A percentile compares a stretch with the other conserved stretches of the same genome.
Conservation (phyloP, 2,329 filamentous ascomycete species). For the Shiraia sp. region DNA sequence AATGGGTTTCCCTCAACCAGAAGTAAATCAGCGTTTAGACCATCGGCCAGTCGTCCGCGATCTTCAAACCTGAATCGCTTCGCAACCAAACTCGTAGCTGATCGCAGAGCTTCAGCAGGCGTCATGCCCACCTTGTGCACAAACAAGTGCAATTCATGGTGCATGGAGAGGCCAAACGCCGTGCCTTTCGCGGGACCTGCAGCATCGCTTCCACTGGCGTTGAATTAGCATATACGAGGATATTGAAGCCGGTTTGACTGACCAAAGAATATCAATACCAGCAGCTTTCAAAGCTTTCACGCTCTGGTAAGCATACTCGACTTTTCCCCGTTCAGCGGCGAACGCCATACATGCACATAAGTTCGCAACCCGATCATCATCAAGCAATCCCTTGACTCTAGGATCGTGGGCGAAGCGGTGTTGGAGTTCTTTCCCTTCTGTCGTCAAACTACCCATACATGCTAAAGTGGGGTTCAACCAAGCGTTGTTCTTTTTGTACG, state of each 20-base stretch:
- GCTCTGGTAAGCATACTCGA: constrained; percentile 48
- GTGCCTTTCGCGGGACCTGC: constrained; percentile 50
- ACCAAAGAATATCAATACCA: constrained; percentile 50
- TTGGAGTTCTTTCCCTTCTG: constrained; percentile 45
- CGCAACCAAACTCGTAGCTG: constrained; percentile 48
- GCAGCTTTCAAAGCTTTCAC: constrained; percentile 45
- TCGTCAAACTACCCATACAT: constrained; percentile 46
- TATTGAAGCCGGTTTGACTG: no score
- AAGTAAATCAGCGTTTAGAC: constrained; percentile 49
- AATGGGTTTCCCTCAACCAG: constrained; percentile 51
- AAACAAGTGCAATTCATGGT: constrained; percentile 49
- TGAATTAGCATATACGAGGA: constrained; percentile 9
- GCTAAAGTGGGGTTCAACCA: constrained; percentile 51
- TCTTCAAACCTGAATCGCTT: constrained; percentile 48
- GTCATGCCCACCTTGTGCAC: constrained; percentile 50
- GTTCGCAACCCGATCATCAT: constrained; percentile 35
- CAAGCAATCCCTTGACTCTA: constrained; percentile 40
- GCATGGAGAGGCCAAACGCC: constrained; percentile 48
- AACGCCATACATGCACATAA: constrained; percentile 51
- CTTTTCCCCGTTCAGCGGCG: constrained; percentile 33
- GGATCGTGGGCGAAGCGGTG: constrained; percentile 48
- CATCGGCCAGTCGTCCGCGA: constrained; percentile 46
- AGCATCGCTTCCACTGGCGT: constrained; percentile 47
- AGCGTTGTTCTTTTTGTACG: constrained; percentile 48
- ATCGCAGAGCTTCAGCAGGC: constrained; percentile 46